These are phyloP conservation scores for Oryza coarctata DNA, from an alignment of 176 grass and related monocot species.

Conservation along the genomic window DNA sequence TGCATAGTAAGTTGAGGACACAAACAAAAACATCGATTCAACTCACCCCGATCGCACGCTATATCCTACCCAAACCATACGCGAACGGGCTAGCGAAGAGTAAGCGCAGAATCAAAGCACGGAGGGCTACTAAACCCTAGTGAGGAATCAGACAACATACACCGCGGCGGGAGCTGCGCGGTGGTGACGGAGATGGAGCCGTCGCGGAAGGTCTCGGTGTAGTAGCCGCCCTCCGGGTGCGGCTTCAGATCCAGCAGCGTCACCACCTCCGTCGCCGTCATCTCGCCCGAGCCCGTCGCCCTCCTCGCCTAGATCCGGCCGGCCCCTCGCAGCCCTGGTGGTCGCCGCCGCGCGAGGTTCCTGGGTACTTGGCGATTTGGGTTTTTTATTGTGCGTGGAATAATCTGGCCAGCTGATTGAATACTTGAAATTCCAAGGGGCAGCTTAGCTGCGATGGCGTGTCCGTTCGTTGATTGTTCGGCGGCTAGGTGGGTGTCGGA, in stretches of 20 bases:
- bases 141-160: conserved; percentile 26
- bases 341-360: not conserved
- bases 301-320: not conserved
- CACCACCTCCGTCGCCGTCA: conserved; percentile 71
- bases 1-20: not conserved
- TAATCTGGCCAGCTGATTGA: not conserved
- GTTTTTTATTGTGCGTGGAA: not conserved
- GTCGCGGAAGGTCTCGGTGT: conserved; percentile 82
- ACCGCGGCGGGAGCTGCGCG: conserved; percentile 78
- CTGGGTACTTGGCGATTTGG: not conserved
- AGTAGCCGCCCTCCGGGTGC: conserved; percentile 86
- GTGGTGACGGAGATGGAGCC: conserved; percentile 76
- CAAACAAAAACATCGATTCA: not conserved
- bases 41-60: not conserved
- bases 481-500: not conserved
- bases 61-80: not conserved
- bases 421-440: not conserved
- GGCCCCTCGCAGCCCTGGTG: too few relatives aligned
- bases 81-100: not conserved
- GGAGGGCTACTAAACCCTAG: not conserved
- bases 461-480: not conserved
- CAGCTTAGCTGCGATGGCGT: not conserved
- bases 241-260: conserved; percentile 83
- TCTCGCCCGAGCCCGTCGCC: conserved; percentile 45
- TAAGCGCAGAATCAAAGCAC: not conserved